Percentiles rank a stretch among this genome's conserved stretches.
Evolutionary conservation across 2,329 filamentous ascomycete species (phyloP).

Genomic region (Hymenotorrendiella dingleyae): DNA sequence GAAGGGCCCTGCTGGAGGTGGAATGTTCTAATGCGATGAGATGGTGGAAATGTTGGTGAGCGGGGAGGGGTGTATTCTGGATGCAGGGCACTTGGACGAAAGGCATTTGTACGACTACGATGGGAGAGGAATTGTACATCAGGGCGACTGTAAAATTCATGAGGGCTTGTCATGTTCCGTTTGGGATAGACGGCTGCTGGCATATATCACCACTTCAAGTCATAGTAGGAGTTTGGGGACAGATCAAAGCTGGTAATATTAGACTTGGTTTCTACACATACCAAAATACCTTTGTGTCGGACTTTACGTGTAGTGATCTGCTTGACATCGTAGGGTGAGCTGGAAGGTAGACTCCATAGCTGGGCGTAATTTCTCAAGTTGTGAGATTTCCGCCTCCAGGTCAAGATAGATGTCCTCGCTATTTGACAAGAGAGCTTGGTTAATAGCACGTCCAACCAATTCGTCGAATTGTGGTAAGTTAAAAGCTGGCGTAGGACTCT

Average conservation of each 20-base stretch:
- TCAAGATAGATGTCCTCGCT: no score
- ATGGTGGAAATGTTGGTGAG: not conserved
- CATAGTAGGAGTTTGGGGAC: not conserved
- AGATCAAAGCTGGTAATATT: not conserved
- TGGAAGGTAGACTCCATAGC: no score
- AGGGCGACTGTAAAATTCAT: not conserved
- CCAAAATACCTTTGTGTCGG: no score
- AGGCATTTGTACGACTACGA: conserved; percentile 3
- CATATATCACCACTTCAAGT: conserved; percentile 1
- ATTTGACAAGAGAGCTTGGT: no score
- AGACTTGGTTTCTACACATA: not conserved
- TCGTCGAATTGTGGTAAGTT: no score
- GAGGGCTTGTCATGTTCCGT: not conserved
- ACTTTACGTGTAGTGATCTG: no score
- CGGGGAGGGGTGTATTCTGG: not conserved
- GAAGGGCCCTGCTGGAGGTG: conserved; percentile 19
- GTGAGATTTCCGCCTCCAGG: no score
- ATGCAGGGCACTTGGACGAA: no score
- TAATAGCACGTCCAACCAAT: no score
- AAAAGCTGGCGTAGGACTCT: no score
- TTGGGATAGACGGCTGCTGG: not conserved
- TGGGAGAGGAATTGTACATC: conserved; percentile 1
- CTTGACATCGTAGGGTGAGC: no score
- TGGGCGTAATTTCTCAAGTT: no score
- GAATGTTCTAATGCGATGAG: conserved; percentile 27